These are phyloP conservation scores for Brassica juncea DNA, from an alignment of 345 rosid genomes.

Conservation along the genomic window DNA sequence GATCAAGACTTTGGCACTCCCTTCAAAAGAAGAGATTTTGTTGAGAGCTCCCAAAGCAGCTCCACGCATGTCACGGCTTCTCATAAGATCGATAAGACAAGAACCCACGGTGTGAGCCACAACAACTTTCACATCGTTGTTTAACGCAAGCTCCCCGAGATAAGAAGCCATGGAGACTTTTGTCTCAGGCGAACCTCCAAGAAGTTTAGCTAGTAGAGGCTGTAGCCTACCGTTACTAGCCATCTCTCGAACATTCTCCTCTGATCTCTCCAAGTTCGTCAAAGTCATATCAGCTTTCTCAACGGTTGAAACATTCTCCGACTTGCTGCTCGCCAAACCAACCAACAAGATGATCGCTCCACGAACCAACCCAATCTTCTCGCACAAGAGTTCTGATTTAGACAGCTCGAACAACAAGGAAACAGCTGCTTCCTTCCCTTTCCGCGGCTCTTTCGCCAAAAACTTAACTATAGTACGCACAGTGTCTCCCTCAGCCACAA, in stretches of 20 bases:
- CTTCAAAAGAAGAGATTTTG: conserved; percentile 75
- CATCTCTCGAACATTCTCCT: conserved; percentile 90
- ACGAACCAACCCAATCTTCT: conserved; percentile 84
- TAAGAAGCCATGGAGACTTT: conserved; percentile 84
- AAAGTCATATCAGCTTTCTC: conserved; percentile 83
- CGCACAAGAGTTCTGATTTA: conserved; percentile 74
- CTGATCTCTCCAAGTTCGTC: conserved; percentile 71
- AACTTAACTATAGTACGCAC: conserved; percentile 91
- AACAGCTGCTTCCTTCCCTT: conserved; percentile 88
- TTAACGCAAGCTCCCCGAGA: conserved; percentile 82
- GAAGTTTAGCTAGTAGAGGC: conserved; percentile 80
- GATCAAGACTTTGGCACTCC: conserved; percentile 79
- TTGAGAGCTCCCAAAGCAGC: conserved; percentile 83
- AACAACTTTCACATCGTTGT: conserved; percentile 70
- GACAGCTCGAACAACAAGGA: conserved; percentile 84
- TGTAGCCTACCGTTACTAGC: conserved; percentile 79
- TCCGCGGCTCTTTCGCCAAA: conserved; percentile 68
- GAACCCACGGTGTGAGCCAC: conserved; percentile 83
- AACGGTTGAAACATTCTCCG: conserved; percentile 76
- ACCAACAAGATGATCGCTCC: conserved; percentile 92
- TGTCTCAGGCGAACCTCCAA: conserved; percentile 78
- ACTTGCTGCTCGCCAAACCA: conserved; percentile 90
- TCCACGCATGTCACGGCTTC: conserved; percentile 64
- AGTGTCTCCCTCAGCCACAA: conserved; percentile 84
- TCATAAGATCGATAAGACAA: conserved; percentile 77